Evolutionary conservation across 2,329 filamentous ascomycete genomes (phyloP), one percentile per base, ranked within the genome.

Genomic region (Alternaria alternata): DNA sequence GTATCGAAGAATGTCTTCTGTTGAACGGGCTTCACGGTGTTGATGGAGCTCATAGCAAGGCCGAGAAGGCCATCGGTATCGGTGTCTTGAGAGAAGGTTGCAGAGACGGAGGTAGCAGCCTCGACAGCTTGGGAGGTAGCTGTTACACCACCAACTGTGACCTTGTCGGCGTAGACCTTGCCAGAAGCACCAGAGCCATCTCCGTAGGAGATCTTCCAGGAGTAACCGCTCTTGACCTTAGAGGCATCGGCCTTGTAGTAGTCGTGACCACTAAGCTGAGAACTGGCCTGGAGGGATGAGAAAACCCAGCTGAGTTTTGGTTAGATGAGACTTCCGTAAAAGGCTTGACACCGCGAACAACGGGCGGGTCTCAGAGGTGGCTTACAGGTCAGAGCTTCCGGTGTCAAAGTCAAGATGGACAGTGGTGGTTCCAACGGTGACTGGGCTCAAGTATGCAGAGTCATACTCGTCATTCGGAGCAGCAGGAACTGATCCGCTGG

Each of bases 321-420:
- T 74, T 61, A 76, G 71, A 32, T 14, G 28, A 5, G 26, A 20
- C 9, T 34, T 24, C 28, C 24, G 34, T 8, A 14, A 18, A 14
- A 1, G 26, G 9, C 28, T 26, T 28, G 24, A 28, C 57, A 36
- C 49, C 49, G 32, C 22, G 6, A 43, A 6, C 34, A 9, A 8
- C 32, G 7, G 11, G 16, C 30, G 12, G 26, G 22, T n/a, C 34
- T 36, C 9, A 16, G 22, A 26, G 7, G 18, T 24, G 16, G 79
- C 85, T 80, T 77, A 88, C 89, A 91, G 85, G 78, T 91, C 89
- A 42, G 88, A 83, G 64, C 82, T 90, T 63, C 83, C 89, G 14
- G 91, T 93, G 66, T 93, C 91, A 61, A 93, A 85, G 73, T 92
- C 89, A 61, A 93, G 75, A 60, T 87, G 84, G 63, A 92, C 74